These are phyloP conservation scores for Ophiostoma sp. DNA, from an alignment of 2,329 filamentous ascomycete species.

Conservation along the genomic window DNA sequence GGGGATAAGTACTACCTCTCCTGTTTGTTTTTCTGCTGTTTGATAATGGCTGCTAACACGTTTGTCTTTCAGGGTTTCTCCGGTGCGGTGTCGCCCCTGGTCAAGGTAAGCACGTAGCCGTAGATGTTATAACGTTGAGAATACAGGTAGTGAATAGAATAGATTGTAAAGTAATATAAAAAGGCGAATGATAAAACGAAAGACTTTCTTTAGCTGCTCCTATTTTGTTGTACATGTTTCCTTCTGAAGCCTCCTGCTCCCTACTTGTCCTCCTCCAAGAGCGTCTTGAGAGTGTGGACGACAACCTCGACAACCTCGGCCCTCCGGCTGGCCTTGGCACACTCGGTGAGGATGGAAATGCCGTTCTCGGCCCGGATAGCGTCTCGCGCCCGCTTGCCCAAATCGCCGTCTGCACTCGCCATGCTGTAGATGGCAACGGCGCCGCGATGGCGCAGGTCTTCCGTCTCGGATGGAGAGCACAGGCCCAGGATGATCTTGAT, in stretches of 20 bases:
- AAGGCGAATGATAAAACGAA: not conserved
- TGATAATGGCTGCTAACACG: constrained; percentile 4
- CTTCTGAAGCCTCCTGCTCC: too few species aligned
- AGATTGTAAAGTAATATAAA: too few species aligned
- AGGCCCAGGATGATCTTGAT: constrained; percentile 73
- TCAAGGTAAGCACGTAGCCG: not conserved
- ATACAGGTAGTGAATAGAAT: not conserved
- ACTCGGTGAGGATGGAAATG: constrained; percentile 62
- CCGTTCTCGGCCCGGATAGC: constrained; percentile 59
- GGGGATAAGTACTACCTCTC: constrained; percentile 46
- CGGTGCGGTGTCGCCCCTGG: too few species aligned
- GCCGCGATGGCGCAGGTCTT: constrained; percentile 65
- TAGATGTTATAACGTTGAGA: not conserved
- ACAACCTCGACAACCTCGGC: constrained; percentile 66
- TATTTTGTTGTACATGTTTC: not conserved
- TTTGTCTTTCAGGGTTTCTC: not conserved
- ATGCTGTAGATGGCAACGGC: constrained; percentile 72
- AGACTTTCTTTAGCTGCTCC: not conserved
- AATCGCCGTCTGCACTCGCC: constrained; percentile 54
- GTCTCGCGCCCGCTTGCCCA: constrained; percentile 55
- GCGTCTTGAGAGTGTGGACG: constrained; percentile 65
- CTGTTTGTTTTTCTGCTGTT: not conserved
- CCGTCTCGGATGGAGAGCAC: constrained; percentile 70
- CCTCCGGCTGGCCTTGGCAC: constrained; percentile 62
- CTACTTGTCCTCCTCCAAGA: constrained; percentile 43